These are phyloP conservation scores for Tanacetum coccineum DNA, from an alignment of 129 eudicot genomes.

Conservation along the genomic window DNA sequence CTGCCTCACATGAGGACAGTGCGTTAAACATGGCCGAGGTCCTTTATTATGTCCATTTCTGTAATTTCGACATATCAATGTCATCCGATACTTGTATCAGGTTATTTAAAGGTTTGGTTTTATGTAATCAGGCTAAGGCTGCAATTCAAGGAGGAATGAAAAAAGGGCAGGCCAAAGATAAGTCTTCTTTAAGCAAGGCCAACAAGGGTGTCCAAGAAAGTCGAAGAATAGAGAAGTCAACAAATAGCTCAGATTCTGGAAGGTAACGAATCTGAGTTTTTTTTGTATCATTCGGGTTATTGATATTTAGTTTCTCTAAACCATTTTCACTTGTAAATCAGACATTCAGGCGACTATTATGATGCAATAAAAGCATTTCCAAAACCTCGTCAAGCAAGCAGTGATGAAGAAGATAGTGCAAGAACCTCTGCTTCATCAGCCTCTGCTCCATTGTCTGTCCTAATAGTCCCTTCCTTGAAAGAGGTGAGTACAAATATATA, in stretches of 20 bases:
- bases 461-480: constrained; percentile 75
- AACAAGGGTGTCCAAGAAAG: constrained; percentile 54
- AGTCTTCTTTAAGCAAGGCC: constrained; percentile 44
- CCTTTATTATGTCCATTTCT: constrained; percentile 7
- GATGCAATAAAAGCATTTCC: constrained; percentile 75
- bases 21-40: constrained; percentile 89
- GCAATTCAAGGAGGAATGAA: constrained; percentile 69
- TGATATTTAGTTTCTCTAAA: not conserved
- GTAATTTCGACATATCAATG: not conserved
- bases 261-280: constrained; percentile 35
- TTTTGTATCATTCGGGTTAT: not conserved
- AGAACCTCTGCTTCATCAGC: constrained; percentile 51
- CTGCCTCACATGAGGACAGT: constrained; percentile 81
- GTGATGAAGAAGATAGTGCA: constrained; percentile 66
- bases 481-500: constrained; percentile 44
- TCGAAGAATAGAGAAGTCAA: constrained; percentile 44
- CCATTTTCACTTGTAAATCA: constrained; percentile 16
- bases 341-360: constrained; percentile 58
- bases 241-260: constrained; percentile 54
- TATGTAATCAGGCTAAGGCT: constrained; percentile 74
- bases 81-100: not conserved
- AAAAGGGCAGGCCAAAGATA: constrained; percentile 62
- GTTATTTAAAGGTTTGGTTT: constrained; percentile 12
- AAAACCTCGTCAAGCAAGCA: constrained; percentile 53
- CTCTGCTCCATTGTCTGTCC: constrained; percentile 61